Conservation (phyloP, 2,329 filamentous ascomycete genomes). For the Cordyceps militaris region DNA sequence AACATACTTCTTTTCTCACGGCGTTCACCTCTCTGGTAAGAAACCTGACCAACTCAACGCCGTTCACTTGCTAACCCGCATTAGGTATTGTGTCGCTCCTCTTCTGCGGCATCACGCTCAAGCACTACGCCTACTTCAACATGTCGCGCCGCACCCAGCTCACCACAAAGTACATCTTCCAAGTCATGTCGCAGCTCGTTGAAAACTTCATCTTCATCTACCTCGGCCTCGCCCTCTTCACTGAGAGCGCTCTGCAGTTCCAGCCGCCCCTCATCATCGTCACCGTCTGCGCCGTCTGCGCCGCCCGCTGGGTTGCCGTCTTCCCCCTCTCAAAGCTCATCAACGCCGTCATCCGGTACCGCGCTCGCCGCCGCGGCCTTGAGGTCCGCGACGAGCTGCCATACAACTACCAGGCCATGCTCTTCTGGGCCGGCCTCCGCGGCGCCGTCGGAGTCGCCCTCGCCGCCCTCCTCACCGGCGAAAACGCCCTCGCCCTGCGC, state of each 20-base stretch:
- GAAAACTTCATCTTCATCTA: conserved; percentile 99
- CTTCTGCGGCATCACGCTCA: conserved; percentile 96
- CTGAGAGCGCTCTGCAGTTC: conserved; percentile 78
- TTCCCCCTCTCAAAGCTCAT: conserved; percentile 86
- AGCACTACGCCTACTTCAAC: conserved; percentile 99
- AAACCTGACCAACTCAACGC: not conserved
- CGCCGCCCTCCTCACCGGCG: conserved; percentile 77
- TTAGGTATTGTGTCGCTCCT: conserved; percentile 89
- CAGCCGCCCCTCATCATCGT: conserved; percentile 94
- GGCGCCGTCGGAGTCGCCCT: conserved; percentile 94
- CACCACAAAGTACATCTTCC: conserved; percentile 96
- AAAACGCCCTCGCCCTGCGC: conserved; percentile 73
- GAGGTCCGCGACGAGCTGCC: conserved; percentile 83
- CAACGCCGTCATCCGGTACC: conserved; percentile 87
- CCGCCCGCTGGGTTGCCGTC: conserved; percentile 86
- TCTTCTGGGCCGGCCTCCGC: conserved; percentile 97
- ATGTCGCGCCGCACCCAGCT: conserved; percentile 97
- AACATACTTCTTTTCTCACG: conserved; percentile 97
- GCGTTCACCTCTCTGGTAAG: conserved; percentile 89
- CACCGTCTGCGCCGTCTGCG: conserved; percentile 83
- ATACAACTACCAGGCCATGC: conserved; percentile 96
- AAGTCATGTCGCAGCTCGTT: conserved; percentile 86
- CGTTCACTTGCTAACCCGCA: not conserved
- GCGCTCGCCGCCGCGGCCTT: conserved; percentile 64
- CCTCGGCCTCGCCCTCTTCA: conserved; percentile 88